These are phyloP conservation scores for Globisporangium radiosum DNA, from an alignment of 352 stramenopile species.

Conservation along the genomic window DNA sequence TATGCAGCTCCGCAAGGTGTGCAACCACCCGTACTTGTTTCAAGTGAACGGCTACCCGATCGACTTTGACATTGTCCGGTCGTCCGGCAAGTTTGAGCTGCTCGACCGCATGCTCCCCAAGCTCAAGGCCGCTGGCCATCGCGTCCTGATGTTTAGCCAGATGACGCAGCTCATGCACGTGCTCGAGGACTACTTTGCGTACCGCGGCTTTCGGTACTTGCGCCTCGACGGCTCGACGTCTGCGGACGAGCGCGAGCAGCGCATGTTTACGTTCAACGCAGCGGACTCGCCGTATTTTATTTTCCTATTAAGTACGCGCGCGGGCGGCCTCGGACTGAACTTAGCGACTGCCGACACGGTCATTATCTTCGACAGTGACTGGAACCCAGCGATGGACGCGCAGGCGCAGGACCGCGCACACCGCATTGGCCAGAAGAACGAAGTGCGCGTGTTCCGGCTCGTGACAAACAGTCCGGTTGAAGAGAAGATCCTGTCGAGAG, in stretches of 20 bases:
- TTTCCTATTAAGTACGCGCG: constrained; percentile 96
- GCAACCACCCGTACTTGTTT: constrained; percentile 87
- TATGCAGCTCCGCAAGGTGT: constrained; percentile 87
- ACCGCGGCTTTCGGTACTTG: constrained; percentile 91
- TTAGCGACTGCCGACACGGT: constrained; percentile 97
- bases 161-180: constrained; percentile 90
- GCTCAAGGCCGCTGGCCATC: constrained; percentile 89
- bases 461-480: constrained; percentile 86
- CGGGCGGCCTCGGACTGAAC: constrained; percentile 97
- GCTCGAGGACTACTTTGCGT: constrained; percentile 87
- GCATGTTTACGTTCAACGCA: constrained; percentile 98
- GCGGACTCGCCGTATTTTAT: constrained; percentile 88
- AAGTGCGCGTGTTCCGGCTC: constrained; percentile 83
- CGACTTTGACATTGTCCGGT: constrained; percentile 83
- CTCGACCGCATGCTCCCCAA: constrained; percentile 96
- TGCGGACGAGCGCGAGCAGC: constrained; percentile 94
- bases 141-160: constrained; percentile 89
- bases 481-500: constrained; percentile 81
- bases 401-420: constrained; percentile 90
- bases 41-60: constrained; percentile 80
- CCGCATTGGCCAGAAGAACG: constrained; percentile 90
- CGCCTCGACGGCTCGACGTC: constrained; percentile 95
- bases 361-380: constrained; percentile 99
- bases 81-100: constrained; percentile 92
- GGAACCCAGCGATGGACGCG: constrained; percentile 97